These are phyloP conservation scores for Auriscalpium microsporum DNA, from an alignment of 768 basidiomycete genomes.

Conservation along the genomic window DNA sequence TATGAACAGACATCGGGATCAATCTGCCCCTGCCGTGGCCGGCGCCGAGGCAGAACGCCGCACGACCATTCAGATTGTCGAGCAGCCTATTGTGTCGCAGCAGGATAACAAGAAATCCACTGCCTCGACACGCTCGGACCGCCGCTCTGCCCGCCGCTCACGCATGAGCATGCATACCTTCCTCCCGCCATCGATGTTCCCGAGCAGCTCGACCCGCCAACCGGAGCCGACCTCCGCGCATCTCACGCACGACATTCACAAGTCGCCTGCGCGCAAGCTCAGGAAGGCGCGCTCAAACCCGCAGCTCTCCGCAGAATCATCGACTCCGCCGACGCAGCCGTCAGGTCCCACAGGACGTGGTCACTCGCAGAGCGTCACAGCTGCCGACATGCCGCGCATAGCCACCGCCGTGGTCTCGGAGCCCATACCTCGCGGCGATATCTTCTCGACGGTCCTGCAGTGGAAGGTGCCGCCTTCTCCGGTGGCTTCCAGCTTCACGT, in stretches of 20 bases:
- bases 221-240: constrained; percentile 3
- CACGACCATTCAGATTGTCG: constrained; percentile 10
- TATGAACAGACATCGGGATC: constrained; percentile 44
- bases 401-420: constrained; percentile 18
- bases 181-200: constrained; percentile 42
- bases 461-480: constrained; percentile 41
- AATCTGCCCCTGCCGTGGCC: constrained; percentile 49
- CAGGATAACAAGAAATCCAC: constrained; percentile 1
- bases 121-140: constrained; percentile 2
- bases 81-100: constrained; percentile 7
- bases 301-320: constrained; percentile 29
- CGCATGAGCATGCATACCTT: constrained; percentile 64
- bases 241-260: constrained; percentile 16
- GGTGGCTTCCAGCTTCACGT: constrained; percentile 22
- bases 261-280: constrained; percentile 42
- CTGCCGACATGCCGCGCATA: constrained; percentile 49
- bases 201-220: constrained; percentile 21
- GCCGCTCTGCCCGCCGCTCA: constrained; percentile 10
- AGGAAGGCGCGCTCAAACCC: constrained; percentile 73
- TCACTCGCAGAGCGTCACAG: constrained; percentile 76
- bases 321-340: constrained; percentile 16
- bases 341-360: constrained; percentile 41
- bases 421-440: constrained; percentile 34
- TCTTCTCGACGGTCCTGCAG: constrained; percentile 60
- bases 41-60: constrained; percentile 43